Conservation (phyloP, 2,329 filamentous ascomycete genomes). For the Fusarium chuoi region DNA sequence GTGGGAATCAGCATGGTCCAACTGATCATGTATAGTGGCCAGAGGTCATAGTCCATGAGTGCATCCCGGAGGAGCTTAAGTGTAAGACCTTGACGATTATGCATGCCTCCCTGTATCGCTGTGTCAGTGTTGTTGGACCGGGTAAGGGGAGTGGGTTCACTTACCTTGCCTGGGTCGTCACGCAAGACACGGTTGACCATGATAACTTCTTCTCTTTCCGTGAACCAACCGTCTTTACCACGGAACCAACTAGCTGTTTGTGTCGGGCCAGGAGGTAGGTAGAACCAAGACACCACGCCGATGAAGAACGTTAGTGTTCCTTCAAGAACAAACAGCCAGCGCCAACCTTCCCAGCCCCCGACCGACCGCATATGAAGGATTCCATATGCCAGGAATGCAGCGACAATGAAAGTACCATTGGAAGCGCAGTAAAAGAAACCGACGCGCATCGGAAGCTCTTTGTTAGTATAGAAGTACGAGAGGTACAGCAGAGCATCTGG, state of each 20-base stretch:
- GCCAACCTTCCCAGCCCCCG: constrained; percentile 64
- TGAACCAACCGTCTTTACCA: constrained; percentile 65
- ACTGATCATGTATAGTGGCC: constrained; percentile 26
- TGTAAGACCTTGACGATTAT: constrained; percentile 66
- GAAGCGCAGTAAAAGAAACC: constrained; percentile 71
- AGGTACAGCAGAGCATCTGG: constrained; percentile 64
- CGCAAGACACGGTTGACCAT: constrained; percentile 66
- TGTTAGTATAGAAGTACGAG: constrained; percentile 72
- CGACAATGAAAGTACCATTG: neutral
- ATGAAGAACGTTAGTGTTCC: constrained; percentile 46
- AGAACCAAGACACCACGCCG: constrained; percentile 33
- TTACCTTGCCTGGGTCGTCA: constrained; percentile 62
- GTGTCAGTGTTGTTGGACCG: neutral
- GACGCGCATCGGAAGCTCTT: constrained; percentile 66
- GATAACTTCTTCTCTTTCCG: constrained; percentile 60
- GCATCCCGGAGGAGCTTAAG: constrained; percentile 58
- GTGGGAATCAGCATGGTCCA: constrained; percentile 43
- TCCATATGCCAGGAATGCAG: constrained; percentile 52
- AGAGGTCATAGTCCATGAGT: constrained; percentile 66
- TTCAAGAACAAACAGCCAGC: constrained; percentile 63
- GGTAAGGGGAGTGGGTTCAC: accelerated
- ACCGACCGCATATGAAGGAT: constrained; percentile 64
- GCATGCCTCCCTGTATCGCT: constrained; percentile 60
- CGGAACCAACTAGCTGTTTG: constrained; percentile 66
- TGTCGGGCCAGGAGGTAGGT: constrained; percentile 39